Percentiles rank a stretch among this genome's conserved stretches.
Conservation (phyloP, 1,284 basidiomycete species). For the Tilletia horrida region DNA sequence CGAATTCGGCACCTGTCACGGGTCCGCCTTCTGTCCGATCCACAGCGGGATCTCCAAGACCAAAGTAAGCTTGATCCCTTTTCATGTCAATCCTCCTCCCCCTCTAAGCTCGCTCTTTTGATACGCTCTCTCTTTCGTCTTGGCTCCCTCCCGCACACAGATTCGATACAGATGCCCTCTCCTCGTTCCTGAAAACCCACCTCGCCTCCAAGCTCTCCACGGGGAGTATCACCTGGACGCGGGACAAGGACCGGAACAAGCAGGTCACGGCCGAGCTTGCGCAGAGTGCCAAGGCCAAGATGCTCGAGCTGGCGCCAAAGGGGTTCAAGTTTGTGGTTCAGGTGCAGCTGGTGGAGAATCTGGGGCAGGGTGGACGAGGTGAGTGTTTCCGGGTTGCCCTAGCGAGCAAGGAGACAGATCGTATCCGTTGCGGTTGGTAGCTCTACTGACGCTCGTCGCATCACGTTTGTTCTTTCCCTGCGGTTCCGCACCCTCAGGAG, state of each 20-base stretch:
- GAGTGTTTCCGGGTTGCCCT: constrained; percentile 18
- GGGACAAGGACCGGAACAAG: constrained; percentile 34
- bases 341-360: constrained; percentile 42
- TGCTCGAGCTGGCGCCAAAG: constrained; percentile 27
- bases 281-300: constrained; percentile 33
- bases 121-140: neutral
- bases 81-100: too few species aligned
- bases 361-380: constrained; percentile 43
- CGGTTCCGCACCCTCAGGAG: constrained; percentile 24
- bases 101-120: neutral
- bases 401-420: too few species aligned
- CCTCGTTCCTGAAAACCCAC: constrained; percentile 21
- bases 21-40: neutral
- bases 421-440: too few species aligned
- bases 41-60: neutral
- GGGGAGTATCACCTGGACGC: constrained; percentile 30
- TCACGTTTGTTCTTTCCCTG: neutral
- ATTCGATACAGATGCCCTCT: constrained; percentile 30
- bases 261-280: constrained; percentile 32
- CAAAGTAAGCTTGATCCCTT: constrained; percentile 3
- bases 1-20: neutral
- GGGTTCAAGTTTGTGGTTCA: constrained; percentile 46
- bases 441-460: too few species aligned
- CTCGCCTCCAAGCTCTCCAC: constrained; percentile 1
- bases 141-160: constrained; percentile 8